A percentile compares a stretch with the other conserved stretches of the same genome.
Evolutionary conservation across 352 stramenopile genomes (phyloP).

Genomic region (Hyaloperonospora arabidopsidis): DNA sequence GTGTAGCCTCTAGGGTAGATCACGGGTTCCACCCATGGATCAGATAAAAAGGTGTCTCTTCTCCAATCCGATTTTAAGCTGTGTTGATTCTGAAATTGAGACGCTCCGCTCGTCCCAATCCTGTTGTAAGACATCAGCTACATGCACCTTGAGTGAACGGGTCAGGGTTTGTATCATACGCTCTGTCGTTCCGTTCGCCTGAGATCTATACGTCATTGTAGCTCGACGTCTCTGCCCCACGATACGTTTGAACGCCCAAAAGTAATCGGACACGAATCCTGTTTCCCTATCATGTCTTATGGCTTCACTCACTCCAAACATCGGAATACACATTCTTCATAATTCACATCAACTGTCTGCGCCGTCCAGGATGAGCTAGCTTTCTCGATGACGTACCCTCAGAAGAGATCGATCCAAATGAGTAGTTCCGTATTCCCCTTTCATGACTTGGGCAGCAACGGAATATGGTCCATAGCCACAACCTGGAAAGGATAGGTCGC

Average conservation of each 20-base stretch:
- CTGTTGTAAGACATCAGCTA: not conserved
- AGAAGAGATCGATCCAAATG: slow-evolving; percentile 3
- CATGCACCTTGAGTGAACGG: not conserved
- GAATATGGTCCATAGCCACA: slow-evolving; percentile 9
- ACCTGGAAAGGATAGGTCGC: slow-evolving; percentile 1
- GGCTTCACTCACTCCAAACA: slow-evolving; percentile 11
- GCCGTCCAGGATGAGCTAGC: too few species aligned
- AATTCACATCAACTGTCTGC: slow-evolving; percentile 2
- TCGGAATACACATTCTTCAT: slow-evolving; percentile 19
- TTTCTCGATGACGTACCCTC: slow-evolving; percentile 1
- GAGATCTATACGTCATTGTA: not conserved
- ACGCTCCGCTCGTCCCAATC: not conserved
- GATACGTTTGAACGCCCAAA: not conserved
- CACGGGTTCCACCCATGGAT: too few species aligned
- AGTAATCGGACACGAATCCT: not conserved
- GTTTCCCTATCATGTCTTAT: not conserved
- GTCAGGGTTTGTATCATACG: not conserved
- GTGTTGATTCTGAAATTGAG: not conserved
- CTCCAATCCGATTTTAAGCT: too few species aligned
- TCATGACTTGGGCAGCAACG: slow-evolving; percentile 4
- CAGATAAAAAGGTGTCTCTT: too few species aligned
- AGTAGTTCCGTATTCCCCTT: slow-evolving; percentile 13
- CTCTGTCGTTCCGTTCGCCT: not conserved
- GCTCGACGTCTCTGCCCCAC: not conserved
- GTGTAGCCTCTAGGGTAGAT: too few species aligned